Percentiles rank a stretch among this genome's conserved stretches.
Conservation (phyloP, 495 filamentous ascomycete species). For the Cercophora sp. region DNA sequence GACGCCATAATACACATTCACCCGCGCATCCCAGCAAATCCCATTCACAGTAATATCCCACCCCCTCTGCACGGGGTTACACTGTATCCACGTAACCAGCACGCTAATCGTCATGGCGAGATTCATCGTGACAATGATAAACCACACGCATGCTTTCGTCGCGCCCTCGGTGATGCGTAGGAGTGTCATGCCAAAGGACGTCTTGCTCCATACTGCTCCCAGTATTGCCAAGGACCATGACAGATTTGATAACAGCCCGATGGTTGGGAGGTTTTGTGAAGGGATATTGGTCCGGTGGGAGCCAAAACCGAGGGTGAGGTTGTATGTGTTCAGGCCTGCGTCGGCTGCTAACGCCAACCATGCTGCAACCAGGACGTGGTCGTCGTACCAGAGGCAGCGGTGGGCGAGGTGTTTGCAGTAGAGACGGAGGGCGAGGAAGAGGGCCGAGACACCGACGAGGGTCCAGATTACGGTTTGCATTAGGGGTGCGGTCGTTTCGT, state of each 20-base stretch:
- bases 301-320: slow-evolving; percentile 23
- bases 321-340: slow-evolving; percentile 12
- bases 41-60: slow-evolving; percentile 16
- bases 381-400: slow-evolving; percentile 30
- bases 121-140: slow-evolving; percentile 30
- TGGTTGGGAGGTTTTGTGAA: slow-evolving; percentile 1
- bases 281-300: slow-evolving; percentile 15
- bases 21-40: slow-evolving; percentile 16
- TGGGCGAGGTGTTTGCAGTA: slow-evolving; percentile 28
- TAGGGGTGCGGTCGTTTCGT: slow-evolving; percentile 12
- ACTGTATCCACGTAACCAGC: slow-evolving; percentile 26
- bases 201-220: slow-evolving; percentile 35
- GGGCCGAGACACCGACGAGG: slow-evolving; percentile 15
- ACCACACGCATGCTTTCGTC: slow-evolving; percentile 21
- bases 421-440: slow-evolving; percentile 28
- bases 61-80: slow-evolving; percentile 22
- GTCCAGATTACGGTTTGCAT: slow-evolving; percentile 15
- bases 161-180: slow-evolving; percentile 24
- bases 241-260: slow-evolving; percentile 15
- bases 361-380: slow-evolving; percentile 20
- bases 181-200: slow-evolving; percentile 32
- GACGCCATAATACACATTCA: slow-evolving; percentile 17
- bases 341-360: slow-evolving; percentile 24
- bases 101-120: slow-evolving; percentile 18
- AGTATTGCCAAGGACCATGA: slow-evolving; percentile 18